phyloP scores from a whole-genome alignment of 208 protist genomes.

The Naegleria lovaniensis region DNA sequence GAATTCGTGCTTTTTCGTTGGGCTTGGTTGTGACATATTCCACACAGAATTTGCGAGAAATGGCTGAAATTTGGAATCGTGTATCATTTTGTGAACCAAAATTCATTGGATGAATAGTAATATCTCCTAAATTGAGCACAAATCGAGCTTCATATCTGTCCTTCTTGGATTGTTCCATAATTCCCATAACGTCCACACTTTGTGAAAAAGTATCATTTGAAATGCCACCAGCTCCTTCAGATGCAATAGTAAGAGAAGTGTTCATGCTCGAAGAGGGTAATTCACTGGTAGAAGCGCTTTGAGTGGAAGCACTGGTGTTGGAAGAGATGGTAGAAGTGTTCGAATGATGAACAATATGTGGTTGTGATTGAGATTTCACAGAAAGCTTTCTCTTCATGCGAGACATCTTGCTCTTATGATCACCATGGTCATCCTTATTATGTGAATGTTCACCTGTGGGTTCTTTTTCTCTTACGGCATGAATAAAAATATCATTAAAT shows the following conservation, averaged over 20 bases:
- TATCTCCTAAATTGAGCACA: background rate
- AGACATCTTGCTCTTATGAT: background rate
- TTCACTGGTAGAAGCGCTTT: background rate
- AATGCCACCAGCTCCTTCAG: background rate
- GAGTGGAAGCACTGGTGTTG: background rate
- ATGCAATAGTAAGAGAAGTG: background rate
- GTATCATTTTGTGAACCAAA: background rate
- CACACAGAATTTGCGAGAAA: background rate
- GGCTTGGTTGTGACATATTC: background rate
- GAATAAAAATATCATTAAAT: conserved; percentile 17
- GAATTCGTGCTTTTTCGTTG: background rate
- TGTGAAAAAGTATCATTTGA: background rate
- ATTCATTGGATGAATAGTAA: background rate
- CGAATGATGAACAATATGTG: background rate
- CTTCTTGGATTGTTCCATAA: background rate
- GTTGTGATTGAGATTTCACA: background rate
- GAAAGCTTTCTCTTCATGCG: background rate
- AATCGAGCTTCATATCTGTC: background rate
- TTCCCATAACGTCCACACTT: background rate
- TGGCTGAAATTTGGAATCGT: background rate
- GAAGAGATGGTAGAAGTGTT: background rate
- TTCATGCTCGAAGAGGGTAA: background rate
- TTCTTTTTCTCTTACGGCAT: background rate
- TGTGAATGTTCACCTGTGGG: background rate
- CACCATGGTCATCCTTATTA: background rate